phyloP scores from a whole-genome alignment of 2,329 filamentous ascomycete genomes.

The Diaporthe helianthi region DNA sequence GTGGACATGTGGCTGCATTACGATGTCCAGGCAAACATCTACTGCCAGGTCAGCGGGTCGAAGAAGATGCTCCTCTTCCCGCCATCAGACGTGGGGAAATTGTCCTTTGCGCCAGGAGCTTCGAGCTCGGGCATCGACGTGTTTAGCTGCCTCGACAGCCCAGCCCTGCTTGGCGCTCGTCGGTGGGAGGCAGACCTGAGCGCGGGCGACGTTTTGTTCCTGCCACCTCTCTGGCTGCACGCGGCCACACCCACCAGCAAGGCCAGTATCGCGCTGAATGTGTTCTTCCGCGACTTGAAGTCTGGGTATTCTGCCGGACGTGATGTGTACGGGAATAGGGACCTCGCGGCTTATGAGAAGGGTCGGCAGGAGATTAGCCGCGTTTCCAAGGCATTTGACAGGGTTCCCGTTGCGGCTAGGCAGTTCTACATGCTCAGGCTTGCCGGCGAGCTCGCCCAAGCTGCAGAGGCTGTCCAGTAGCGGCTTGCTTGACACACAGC shows the following conservation, averaged over 20 bases:
- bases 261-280: slow-evolving; percentile 81
- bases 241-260: slow-evolving; percentile 67
- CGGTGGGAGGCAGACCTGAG: slow-evolving; percentile 71
- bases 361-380: slow-evolving; percentile 75
- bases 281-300: slow-evolving; percentile 81
- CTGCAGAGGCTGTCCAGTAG: slow-evolving; percentile 9
- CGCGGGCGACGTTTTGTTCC: slow-evolving; percentile 79
- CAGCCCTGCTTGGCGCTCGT: slow-evolving; percentile 56
- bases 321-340: slow-evolving; percentile 89
- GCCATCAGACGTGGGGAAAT: slow-evolving; percentile 72
- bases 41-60: slow-evolving; percentile 77
- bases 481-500: background rate
- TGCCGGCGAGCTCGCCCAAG: slow-evolving; percentile 66
- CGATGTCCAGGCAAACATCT: slow-evolving; percentile 85
- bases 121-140: slow-evolving; percentile 82
- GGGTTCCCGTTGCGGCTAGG: slow-evolving; percentile 69
- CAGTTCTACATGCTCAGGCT: slow-evolving; percentile 78
- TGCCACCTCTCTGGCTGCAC: slow-evolving; percentile 87
- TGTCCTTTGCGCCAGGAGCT: slow-evolving; percentile 76
- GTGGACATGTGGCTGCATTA: slow-evolving; percentile 85
- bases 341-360: slow-evolving; percentile 84
- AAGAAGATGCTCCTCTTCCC: slow-evolving; percentile 82
- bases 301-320: slow-evolving; percentile 74
- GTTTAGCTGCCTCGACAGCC: slow-evolving; percentile 58
- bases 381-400: slow-evolving; percentile 69